Evolutionary conservation across 2,329 filamentous ascomycete genomes (phyloP), one percentile per base, ranked within the genome.

Genomic region (Paraphaeosphaeria minitans): DNA sequence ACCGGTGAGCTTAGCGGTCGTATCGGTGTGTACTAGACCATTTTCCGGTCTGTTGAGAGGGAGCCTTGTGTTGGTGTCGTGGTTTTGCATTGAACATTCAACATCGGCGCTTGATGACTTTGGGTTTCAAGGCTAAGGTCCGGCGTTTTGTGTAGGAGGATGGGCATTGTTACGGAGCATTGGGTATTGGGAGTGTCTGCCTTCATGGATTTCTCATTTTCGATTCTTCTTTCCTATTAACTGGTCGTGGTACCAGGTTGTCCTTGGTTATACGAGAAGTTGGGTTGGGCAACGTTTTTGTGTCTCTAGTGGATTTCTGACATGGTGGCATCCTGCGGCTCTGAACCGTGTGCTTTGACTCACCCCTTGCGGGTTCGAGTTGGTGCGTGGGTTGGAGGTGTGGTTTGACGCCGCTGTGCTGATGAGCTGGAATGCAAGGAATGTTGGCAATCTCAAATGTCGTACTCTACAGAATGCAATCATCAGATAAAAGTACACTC

Each of bases 291-390:
- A 31, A 9, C 13, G 37, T 39, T 47, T n/a, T 42, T 27, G n/a
- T 31, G n/a, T 22, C 27, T 46, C 43, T 45, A 33, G 21, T 1
- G 16, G 19, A 16, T 27, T 19, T 5, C 49, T 35, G 35, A 21
- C 42, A 16, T 35, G 47, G 21, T 29, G 53, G 45, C 21, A 31
- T 59, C 51, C 56, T 56, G 31, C 21, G 27, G 24, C 55, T 45
- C 52, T 55, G 53, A 53, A 51, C 41, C 55, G 41, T 54, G 60
- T 45, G 59, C 65, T 65, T 68, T 54, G 66, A 68, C 64, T 68
- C 64, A 39, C 56, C 27, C 29, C 42, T 56, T 13, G 43, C 31
- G 31, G 29, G 47, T n/a, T 50, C 37, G 47, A 50, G 47, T 50
- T 48, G 45, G 45, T n/a, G 27, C 16, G 43, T 16, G 27, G 24